These are phyloP conservation scores for Houttuynia cordata DNA, from an alignment of 164 flowering plant genomes.

Conservation along the genomic window DNA sequence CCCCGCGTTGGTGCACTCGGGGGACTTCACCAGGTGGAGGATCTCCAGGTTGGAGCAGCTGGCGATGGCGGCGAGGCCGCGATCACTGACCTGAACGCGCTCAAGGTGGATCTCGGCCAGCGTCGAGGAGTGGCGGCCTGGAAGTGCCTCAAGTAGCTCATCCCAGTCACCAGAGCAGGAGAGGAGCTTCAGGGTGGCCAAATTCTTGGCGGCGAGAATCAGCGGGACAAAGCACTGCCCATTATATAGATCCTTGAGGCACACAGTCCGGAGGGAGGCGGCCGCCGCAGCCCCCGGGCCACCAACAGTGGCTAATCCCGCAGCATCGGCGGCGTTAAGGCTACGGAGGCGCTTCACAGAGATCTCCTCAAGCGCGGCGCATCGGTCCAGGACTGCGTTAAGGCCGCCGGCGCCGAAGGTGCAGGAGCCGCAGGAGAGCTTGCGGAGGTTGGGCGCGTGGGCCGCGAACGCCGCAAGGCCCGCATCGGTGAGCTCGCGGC, in stretches of 20 bases:
- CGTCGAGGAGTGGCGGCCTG: constrained; percentile 20
- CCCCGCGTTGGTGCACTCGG: constrained; percentile 71
- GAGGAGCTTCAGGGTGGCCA: constrained; percentile 48
- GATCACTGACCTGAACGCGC: constrained; percentile 78
- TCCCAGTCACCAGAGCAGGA: constrained; percentile 93
- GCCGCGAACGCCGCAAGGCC: constrained; percentile 55
- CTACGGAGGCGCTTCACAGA: constrained; percentile 79
- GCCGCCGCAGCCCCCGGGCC: constrained; percentile 53
- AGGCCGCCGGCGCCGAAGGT: constrained; percentile 63
- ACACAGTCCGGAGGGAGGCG: constrained; percentile 35
- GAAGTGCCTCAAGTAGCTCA: constrained; percentile 32
- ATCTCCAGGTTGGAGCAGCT: constrained; percentile 49
- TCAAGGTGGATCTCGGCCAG: constrained; percentile 76
- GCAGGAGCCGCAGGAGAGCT: constrained; percentile 77
- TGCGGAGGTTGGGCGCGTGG: constrained; percentile 47
- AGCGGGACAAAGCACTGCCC: constrained; percentile 79
- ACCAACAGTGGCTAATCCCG: constrained; percentile 22
- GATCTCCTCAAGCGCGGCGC: constrained; percentile 62
- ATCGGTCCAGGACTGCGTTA: constrained; percentile 60
- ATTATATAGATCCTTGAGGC: constrained; percentile 67
- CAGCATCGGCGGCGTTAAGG: constrained; percentile 29
- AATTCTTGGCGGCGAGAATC: constrained; percentile 46
- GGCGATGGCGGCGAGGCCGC: constrained; percentile 59
- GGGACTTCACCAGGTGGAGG: constrained; percentile 69
- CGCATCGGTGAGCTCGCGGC: constrained; percentile 62